Conservation (phyloP, 108 stramenopile species). For the Cyclostephanos invisitatus region DNA sequence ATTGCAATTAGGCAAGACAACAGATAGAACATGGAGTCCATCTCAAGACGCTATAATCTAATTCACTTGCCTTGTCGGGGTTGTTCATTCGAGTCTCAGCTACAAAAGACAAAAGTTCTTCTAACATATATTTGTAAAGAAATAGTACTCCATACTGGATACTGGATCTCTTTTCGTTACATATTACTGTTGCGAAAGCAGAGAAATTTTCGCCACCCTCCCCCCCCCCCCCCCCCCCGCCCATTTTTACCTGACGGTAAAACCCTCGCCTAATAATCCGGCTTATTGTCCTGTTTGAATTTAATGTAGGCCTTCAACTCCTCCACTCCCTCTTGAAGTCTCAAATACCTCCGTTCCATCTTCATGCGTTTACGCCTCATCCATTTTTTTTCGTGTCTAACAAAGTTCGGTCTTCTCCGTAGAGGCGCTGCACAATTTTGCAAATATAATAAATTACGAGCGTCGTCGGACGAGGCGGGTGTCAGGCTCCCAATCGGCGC, state of each 20-base stretch:
- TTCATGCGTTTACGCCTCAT: slow-evolving; percentile 48
- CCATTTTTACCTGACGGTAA: neutral
- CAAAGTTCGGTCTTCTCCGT: slow-evolving; percentile 30
- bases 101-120: too few species aligned
- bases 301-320: slow-evolving; percentile 47
- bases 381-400: slow-evolving; percentile 47
- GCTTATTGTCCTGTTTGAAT: slow-evolving; percentile 37
- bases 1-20: too few species aligned
- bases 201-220: neutral
- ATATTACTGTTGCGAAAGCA: neutral
- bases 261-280: neutral
- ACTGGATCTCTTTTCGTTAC: too few species aligned
- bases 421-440: slow-evolving; percentile 25
- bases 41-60: too few species aligned
- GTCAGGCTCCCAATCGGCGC: neutral
- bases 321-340: slow-evolving; percentile 40
- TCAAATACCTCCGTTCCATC: slow-evolving; percentile 35
- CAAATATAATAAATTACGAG: neutral
- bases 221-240: neutral
- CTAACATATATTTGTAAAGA: too few species aligned
- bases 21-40: too few species aligned
- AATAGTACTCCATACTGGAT: too few species aligned
- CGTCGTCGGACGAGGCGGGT: too few species aligned
- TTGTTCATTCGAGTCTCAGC: too few species aligned
- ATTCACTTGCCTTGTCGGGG: too few species aligned